Evolutionary conservation across 805 yeast species (phyloP).

Genomic region (Kodamaea restingae): DNA sequence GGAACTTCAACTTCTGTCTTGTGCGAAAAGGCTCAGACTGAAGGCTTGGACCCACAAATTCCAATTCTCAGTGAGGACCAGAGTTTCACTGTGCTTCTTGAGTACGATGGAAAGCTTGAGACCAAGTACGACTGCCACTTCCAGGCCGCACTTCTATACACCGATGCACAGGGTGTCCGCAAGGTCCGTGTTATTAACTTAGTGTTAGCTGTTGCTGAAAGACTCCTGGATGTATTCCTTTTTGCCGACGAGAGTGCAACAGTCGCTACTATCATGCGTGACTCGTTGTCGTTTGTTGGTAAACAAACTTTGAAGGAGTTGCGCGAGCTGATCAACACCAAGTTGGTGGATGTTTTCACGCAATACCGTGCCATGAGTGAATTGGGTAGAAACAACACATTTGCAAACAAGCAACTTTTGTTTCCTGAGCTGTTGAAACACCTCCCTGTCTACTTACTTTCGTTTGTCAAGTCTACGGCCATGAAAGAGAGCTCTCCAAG

Average conservation of each 20-base stretch:
- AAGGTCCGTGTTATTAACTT: slow-evolving; percentile 84
- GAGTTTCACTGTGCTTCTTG: slow-evolving; percentile 64
- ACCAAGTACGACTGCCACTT: slow-evolving; percentile 77
- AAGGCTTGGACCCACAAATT: slow-evolving; percentile 55
- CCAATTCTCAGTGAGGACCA: slow-evolving; percentile 63
- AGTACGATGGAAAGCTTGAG: slow-evolving; percentile 71
- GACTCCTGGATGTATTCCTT: slow-evolving; percentile 67
- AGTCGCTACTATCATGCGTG: slow-evolving; percentile 37
- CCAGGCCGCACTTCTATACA: slow-evolving; percentile 86
- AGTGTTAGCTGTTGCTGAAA: slow-evolving; percentile 75
- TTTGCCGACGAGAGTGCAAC: slow-evolving; percentile 66
- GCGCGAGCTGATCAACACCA: slow-evolving; percentile 36
- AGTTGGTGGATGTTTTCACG: slow-evolving; percentile 44
- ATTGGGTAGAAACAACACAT: slow-evolving; percentile 33
- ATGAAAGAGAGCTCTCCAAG: slow-evolving; percentile 51
- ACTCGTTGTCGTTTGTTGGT: slow-evolving; percentile 38
- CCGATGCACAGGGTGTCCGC: slow-evolving; percentile 70
- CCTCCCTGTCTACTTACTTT: slow-evolving; percentile 60
- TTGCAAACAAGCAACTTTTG: slow-evolving; percentile 56
- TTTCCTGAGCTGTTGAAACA: slow-evolving; percentile 78
- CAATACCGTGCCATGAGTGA: slow-evolving; percentile 50
- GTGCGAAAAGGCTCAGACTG: slow-evolving; percentile 16
- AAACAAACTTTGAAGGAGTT: slow-evolving; percentile 36
- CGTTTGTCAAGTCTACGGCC: slow-evolving; percentile 66
- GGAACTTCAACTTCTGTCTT: slow-evolving; percentile 40